Base-by-base conservation (phyloP, 2,329 filamentous ascomycete species). In the Fusarium fracticaudum region DNA sequence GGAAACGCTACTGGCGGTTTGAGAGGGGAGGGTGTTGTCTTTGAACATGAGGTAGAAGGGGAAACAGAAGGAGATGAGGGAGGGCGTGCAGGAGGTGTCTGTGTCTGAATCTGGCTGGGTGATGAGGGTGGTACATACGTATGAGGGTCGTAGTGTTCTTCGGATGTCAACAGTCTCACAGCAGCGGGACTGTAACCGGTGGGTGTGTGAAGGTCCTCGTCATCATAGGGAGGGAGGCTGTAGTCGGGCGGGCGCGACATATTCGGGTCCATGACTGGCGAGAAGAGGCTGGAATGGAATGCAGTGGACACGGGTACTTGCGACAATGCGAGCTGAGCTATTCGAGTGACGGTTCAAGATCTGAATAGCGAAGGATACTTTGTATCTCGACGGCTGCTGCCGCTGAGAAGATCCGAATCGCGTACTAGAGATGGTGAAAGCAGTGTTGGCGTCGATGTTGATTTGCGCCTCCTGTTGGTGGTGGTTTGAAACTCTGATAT, bases 81-180 rank as follows among this genome's bases (percentile, higher is more conserved):
- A 50, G 67, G 60, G 47, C n/a, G 41, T 60, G 53, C 38, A 53
- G 65, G 31, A 51, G 51, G 43, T 7, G 53, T 68, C 22, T 67
- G 65, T 67, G 65, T 50, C 8, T 65, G 58, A 60, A 59, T 64
- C 53, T 72, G 65, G 51, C 58, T 69, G 45, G 68, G 69, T 45
- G 65, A 69, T 54, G 60, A 61, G 38, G 66, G 54, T 73, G 79
- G 78, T 83, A 91, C 90, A 85, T 91, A 91, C 89, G 87, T 85
- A 79, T 85, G 83, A 64, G 72, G 85, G 82, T 83, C 84, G 77
- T 79, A 74, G n/a, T 86, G 82, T 53, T 91, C 89, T 78, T 91
- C 90, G 80, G 89, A 91, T 60, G 90, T 91, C 82, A 92, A 83
- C 76, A 92, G 83, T 77, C 90, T 86, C 62, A 92, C 86, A 70